phyloP scores from a whole-genome alignment of 2,329 filamentous ascomycete genomes.

The Fusarium nurragi region DNA sequence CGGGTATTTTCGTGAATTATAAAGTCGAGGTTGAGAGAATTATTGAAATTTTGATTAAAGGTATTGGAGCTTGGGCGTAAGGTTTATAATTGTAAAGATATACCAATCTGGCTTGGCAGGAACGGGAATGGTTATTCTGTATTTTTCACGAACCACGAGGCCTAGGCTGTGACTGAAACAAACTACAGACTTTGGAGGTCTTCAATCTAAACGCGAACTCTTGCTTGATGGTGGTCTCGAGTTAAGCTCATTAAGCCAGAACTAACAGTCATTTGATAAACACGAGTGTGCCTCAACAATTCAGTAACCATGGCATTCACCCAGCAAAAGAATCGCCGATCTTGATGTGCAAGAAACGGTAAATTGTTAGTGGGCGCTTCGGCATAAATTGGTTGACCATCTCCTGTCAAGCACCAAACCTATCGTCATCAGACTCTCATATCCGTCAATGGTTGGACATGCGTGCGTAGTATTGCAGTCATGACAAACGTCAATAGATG shows the following conservation, averaged over 20 bases:
- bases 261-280: not conserved
- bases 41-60: not conserved
- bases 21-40: not conserved
- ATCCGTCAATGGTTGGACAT: not conserved
- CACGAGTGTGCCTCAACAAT: not conserved
- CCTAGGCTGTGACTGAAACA: no score
- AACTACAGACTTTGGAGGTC: no score
- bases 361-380: conserved; percentile 2
- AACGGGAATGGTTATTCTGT: no score
- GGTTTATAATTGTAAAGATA: no score
- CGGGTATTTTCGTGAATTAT: not conserved
- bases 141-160: no score
- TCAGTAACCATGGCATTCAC: not conserved
- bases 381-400: not conserved
- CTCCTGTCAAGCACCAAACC: conserved; percentile 17
- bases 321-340: not conserved
- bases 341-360: conserved; percentile 4
- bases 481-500: conserved; percentile 4
- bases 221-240: not conserved
- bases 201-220: not conserved
- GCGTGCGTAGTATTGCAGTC: not conserved
- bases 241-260: not conserved
- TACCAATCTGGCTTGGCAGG: no score
- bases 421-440: not conserved
- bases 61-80: not conserved